Base-by-base conservation (phyloP, 805 yeast genomes). In the Ogataea trehalophila region DNA sequence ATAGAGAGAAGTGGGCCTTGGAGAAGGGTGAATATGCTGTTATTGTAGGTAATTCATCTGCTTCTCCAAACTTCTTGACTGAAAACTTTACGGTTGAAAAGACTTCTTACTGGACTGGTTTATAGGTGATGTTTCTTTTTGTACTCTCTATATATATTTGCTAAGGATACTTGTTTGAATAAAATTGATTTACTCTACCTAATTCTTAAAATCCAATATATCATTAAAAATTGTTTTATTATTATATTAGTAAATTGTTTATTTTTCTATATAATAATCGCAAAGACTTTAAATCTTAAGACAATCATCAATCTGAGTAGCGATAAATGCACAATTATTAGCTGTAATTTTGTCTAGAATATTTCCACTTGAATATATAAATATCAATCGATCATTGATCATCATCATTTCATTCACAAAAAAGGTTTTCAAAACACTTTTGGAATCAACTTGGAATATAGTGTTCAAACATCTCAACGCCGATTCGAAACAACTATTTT, bases 21-120 rank as follows among this genome's bases (percentile, higher is more conserved):
- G 80, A 77, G 57, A 67, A 67, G 47, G 87, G 80, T 44, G 66
- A 63, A 6, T 81, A 80, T 62, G 64, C 67, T 16, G 74, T 75
- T 9, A 64, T 69, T 39, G 75, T 77, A 20, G 82, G 81, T 43
- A 63, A 70, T 51, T 56, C 67, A 13, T 57, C 61, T 2, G 50
- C 26, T 34, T 18, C 41, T 23, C 35, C 39, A 18, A 39, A 39
- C n/a, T 47, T 53, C 18, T 44, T 50, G 6, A 42, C 46, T 9
- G 16, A 17, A 2, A 23, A 20, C n/a, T 46, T 53, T 33, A 29
- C 26, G 11, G 26, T 51, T n/a, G 46, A 35, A 14, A 47, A 51
- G 26, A 43, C 49, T 13, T 9, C 34, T 3, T 43, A 37, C 44
- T 53, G 56, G 56, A 26, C 31, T 7, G 56, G 56, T 44, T 22